phyloP scores from a whole-genome alignment of 192 early-diverging fungal genomes.

The Gonapodya sp. region DNA sequence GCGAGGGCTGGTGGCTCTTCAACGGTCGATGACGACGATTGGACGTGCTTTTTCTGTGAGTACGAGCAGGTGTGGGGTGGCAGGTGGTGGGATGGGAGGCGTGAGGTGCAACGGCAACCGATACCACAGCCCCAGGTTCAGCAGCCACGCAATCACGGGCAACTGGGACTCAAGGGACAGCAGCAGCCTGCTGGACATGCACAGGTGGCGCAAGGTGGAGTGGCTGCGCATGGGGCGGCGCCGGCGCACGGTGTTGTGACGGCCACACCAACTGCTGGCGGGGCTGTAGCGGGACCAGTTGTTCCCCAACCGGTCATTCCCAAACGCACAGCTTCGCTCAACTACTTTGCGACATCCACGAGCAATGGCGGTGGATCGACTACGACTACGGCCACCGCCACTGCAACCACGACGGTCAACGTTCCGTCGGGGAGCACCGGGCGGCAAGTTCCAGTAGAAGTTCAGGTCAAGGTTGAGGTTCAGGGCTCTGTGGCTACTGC shows the following conservation, averaged over 20 bases:
- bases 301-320: neutral
- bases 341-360: neutral
- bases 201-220: neutral
- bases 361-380: neutral
- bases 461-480: neutral
- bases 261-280: neutral
- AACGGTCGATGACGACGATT: conserved; percentile 11
- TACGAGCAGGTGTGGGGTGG: conserved; percentile 25
- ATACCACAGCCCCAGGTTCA: neutral
- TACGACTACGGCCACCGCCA: neutral
- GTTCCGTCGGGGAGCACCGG: neutral
- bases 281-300: neutral
- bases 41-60: conserved; percentile 26
- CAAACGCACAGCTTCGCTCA: neutral
- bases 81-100: conserved; percentile 16
- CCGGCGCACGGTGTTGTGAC: neutral
- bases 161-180: no score
- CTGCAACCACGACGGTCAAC: neutral
- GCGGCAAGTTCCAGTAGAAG: neutral
- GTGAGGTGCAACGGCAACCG: neutral
- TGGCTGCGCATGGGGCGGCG: neutral
- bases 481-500: neutral
- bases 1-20: conserved; percentile 9
- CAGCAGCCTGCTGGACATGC: no score
- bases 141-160: neutral